Evolutionary conservation across 2,329 filamentous ascomycete genomes (phyloP).

Genomic region (Aureobasidium sp.): DNA sequence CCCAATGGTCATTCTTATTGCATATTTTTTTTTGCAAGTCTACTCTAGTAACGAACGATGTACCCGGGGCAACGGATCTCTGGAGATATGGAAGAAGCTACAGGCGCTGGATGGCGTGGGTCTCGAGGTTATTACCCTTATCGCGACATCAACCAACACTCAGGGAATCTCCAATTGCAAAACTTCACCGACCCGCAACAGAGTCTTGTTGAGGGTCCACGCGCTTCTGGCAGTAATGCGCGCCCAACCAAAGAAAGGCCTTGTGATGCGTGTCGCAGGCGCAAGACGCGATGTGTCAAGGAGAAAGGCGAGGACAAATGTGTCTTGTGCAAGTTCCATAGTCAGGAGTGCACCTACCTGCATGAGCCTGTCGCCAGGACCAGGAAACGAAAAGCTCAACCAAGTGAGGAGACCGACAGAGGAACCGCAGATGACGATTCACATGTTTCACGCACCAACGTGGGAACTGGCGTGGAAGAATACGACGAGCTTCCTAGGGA

Average conservation of each 20-base stretch:
- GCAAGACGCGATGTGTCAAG: conserved; percentile 21
- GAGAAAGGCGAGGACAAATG: conserved; percentile 18
- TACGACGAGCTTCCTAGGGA: conserved; percentile 62
- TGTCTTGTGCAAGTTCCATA: conserved; percentile 50
- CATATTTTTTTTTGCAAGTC: background rate
- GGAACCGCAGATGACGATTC: conserved; percentile 8
- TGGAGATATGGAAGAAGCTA: background rate
- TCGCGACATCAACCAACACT: background rate
- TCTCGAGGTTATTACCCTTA: background rate
- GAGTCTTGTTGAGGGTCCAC: background rate
- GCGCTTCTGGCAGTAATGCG: background rate
- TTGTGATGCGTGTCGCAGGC: conserved; percentile 16
- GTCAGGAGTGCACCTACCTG: conserved; percentile 68
- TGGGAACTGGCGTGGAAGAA: conserved; percentile 47
- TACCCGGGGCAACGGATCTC: background rate
- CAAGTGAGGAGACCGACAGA: background rate
- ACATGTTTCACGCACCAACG: background rate
- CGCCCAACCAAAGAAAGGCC: conserved; percentile 10
- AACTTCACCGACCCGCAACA: background rate
- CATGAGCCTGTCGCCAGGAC: conserved; percentile 29
- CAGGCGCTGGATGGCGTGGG: background rate
- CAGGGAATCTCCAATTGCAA: background rate
- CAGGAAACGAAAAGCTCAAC: conserved; percentile 4
- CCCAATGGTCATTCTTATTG: background rate
- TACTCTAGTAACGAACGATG: background rate